Conservation (phyloP, 2,329 filamentous ascomycete species). For the Huntiella omanensis region DNA sequence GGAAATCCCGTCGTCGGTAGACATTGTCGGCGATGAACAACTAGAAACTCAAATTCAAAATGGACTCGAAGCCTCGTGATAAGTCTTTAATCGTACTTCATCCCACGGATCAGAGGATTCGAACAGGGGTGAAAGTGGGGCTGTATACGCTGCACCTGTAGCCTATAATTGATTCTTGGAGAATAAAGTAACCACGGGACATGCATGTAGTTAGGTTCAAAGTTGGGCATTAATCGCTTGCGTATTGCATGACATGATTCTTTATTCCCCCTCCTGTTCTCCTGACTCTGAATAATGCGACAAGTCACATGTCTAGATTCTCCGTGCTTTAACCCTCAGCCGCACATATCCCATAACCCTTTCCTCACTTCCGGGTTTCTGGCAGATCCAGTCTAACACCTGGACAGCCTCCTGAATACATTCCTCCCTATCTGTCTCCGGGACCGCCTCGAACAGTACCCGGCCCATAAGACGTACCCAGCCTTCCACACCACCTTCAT, state of each 20-base stretch:
- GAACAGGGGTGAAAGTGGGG: no score
- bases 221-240: no score
- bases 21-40: neutral
- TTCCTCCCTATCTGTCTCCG: slow-evolving; percentile 28
- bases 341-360: slow-evolving; percentile 35
- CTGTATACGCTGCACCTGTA: no score
- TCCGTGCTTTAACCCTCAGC: slow-evolving; percentile 28
- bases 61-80: no score
- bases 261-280: no score
- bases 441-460: slow-evolving; percentile 34
- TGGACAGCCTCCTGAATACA: slow-evolving; percentile 34
- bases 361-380: slow-evolving; percentile 28
- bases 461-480: slow-evolving; percentile 49
- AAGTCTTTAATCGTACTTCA: no score
- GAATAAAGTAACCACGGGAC: no score
- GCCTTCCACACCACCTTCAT: slow-evolving; percentile 39
- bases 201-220: no score
- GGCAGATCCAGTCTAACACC: slow-evolving; percentile 33
- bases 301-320: slow-evolving; percentile 14
- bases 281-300: neutral
- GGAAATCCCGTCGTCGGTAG: slow-evolving; percentile 5
- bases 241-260: no score
- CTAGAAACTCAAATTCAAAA: no score
- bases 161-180: no score
- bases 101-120: no score